Conservation (phyloP, 169 alveolate genomes). For the Cryptosporidium felis region DNA sequence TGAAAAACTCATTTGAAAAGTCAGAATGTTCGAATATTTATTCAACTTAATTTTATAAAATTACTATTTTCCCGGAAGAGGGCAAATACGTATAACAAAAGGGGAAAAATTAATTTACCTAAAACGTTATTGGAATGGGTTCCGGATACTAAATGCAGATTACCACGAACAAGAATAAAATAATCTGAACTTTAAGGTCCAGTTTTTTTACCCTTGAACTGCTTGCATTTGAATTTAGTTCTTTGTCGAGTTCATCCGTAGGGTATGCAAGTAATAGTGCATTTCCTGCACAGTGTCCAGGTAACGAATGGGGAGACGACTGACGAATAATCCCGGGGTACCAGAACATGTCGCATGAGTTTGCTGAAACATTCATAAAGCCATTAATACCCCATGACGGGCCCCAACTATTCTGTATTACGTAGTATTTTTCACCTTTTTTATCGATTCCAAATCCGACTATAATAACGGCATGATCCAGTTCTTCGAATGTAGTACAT, state of each 20-base stretch:
- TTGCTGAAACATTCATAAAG: constrained; percentile 56
- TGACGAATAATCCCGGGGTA: constrained; percentile 64
- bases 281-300: constrained; percentile 28
- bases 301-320: background rate
- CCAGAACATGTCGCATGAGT: constrained; percentile 66
- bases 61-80: too few relatives aligned
- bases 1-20: constrained; percentile 84
- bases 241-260: background rate
- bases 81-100: background rate
- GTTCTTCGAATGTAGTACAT: constrained; percentile 33
- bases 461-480: constrained; percentile 72
- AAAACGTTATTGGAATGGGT: background rate
- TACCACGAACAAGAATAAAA: background rate
- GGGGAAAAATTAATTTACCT: background rate
- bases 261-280: constrained; percentile 23
- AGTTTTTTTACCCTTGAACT: background rate
- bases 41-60: background rate
- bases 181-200: background rate
- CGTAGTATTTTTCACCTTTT: constrained; percentile 58
- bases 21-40: too few relatives aligned
- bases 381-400: constrained; percentile 61
- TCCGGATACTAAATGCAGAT: background rate
- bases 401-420: constrained; percentile 70
- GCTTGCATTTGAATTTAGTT: background rate
- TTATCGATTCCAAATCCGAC: constrained; percentile 60